Evolutionary conservation across 768 basidiomycete species (phyloP), one percentile per base, ranked within the genome.

Genomic region (Kwoniella bestiolae): DNA sequence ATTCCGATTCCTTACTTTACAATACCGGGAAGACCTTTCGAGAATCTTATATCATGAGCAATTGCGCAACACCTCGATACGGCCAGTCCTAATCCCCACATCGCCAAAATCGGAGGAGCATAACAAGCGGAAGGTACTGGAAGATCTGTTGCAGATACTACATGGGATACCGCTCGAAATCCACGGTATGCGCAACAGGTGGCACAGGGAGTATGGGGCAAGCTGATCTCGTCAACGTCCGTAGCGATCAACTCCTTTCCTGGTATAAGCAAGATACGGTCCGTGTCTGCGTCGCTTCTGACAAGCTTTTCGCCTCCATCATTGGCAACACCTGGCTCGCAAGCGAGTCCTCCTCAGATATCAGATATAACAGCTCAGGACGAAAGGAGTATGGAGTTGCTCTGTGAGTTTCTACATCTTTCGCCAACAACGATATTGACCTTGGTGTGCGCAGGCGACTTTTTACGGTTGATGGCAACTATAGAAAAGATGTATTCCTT

Each of bases 131-230:
- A 55, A 55, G 23, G 52, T 55, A 5, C 23, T 55, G 32, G 52
- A 55, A 21, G 52, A 55, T 21, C 21, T 55, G n/a, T 32, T 55
- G 3, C 52, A 55, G 32, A 55, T 55, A 55, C n/a, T 55, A 21
- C 52, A 55, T 21, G 52, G 52, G 23, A 55, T 55, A 55, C 52
- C 52, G 18, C 32, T 55, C 14, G 52, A 55, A 35, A 55, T 55
- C n/a, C 52, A 55, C 23, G 52, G 52, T 55, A 35, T 16, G 52
- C n/a, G 7, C 14, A 16, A 12, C 23, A 11, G 46, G 8, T 47
- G n/a, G 16, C 25, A 11, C 25, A 8, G 25, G 11, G 26, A 14
- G 5, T 25, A 21, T 9, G 11, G 11, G n/a, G 12, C 25, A 21
- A 47, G 11, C 46, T 47, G 46, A 47, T 21, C 21, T 47, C 18